Evolutionary conservation across 306 rosid genomes (phyloP).

Genomic region (Cucurbita argyrosperma): DNA sequence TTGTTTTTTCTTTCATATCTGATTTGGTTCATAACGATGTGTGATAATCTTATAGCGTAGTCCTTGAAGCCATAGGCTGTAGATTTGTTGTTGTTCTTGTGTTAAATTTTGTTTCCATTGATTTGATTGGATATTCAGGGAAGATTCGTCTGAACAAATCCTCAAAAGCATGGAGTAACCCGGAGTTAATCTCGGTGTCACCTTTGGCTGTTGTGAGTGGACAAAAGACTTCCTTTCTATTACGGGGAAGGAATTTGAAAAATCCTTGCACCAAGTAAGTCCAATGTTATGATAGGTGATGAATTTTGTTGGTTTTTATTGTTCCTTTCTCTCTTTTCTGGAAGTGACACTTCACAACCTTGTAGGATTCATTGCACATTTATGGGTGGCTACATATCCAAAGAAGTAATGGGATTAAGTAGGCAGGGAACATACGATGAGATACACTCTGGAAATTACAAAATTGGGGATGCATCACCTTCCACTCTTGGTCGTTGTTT

Average conservation of each 20-base stretch:
- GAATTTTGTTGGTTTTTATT: background rate
- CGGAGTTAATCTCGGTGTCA: conserved; percentile 67
- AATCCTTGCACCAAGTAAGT: conserved; percentile 66
- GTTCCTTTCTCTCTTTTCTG: background rate
- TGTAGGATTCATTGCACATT: conserved; percentile 76
- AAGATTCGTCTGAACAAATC: conserved; percentile 44
- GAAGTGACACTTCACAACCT: conserved; percentile 6
- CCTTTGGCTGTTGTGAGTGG: conserved; percentile 82
- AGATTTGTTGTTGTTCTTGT: background rate
- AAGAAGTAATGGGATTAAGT: conserved; percentile 35
- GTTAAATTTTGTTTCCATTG: background rate
- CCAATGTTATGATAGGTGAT: conserved; percentile 5
- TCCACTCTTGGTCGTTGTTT: conserved; percentile 69
- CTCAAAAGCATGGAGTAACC: conserved; percentile 62
- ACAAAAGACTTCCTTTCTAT: conserved; percentile 45
- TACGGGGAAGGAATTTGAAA: conserved; percentile 72
- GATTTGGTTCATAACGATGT: background rate
- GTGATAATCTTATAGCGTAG: background rate
- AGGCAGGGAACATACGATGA: conserved; percentile 39
- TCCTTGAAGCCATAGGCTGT: background rate
- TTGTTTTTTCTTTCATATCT: too few relatives aligned
- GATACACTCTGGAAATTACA: conserved; percentile 42
- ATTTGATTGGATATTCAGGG: conserved; percentile 34
- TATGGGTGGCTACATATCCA: conserved; percentile 46
- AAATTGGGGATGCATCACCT: conserved; percentile 40